A percentile compares a stretch with the other conserved stretches of the same genome.
Conservation (phyloP, 495 filamentous ascomycete species). For the Mytilinidion resinicola region DNA sequence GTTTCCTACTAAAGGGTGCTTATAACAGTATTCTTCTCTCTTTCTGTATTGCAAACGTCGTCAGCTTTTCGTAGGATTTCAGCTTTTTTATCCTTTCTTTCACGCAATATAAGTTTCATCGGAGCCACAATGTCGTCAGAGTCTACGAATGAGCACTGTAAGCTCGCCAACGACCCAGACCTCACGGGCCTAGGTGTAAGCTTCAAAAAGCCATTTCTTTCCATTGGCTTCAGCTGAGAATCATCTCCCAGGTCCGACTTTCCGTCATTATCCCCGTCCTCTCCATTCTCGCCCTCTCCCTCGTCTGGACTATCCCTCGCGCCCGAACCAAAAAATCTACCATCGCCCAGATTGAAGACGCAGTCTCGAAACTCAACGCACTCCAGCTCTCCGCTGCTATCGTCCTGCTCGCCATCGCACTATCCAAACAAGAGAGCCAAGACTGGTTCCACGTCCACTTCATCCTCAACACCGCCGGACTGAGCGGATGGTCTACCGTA, state of each 20-base stretch:
- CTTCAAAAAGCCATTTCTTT: no score
- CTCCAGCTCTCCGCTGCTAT: background rate
- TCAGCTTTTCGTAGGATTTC: no score
- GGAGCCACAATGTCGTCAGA: background rate
- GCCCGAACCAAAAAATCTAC: background rate
- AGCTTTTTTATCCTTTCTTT: no score
- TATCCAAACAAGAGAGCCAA: background rate
- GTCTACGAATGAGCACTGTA: background rate
- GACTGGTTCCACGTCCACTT: background rate
- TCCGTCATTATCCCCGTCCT: background rate
- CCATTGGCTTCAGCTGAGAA: background rate
- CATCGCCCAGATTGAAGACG: background rate
- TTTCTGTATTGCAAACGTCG: no score
- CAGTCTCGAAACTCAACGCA: background rate
- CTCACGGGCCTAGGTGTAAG: background rate
- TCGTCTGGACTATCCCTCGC: background rate
- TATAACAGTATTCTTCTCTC: no score
- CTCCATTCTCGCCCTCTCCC: background rate
- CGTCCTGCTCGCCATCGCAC: background rate
- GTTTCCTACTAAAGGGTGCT: no score
- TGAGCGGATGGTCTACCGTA: background rate
- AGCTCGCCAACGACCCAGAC: background rate
- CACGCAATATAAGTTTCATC: background rate
- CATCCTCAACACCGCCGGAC: background rate
- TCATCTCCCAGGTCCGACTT: background rate